A percentile compares a stretch with the other conserved stretches of the same genome.
Evolutionary conservation across 768 basidiomycete species (phyloP).

Genomic region (Pluteus cervinus): DNA sequence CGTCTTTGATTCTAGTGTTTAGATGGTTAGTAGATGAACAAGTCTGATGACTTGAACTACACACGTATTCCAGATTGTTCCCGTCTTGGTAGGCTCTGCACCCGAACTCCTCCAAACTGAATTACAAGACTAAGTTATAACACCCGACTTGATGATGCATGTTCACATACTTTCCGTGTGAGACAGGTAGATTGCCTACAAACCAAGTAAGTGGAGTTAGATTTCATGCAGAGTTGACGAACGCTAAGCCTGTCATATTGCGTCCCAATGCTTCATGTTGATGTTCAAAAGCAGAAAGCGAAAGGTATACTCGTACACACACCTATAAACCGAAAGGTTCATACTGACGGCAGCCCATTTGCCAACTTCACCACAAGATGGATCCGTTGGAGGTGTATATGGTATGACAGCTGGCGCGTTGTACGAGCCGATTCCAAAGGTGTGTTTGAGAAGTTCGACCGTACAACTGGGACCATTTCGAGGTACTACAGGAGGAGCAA

Average conservation of each 20-base stretch:
- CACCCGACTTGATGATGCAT: too few species aligned
- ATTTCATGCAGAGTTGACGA: too few species aligned
- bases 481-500: slow-evolving; percentile 24
- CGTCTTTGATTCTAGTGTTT: slow-evolving; percentile 61
- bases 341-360: slow-evolving; percentile 58
- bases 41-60: slow-evolving; percentile 5
- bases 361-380: slow-evolving; percentile 44
- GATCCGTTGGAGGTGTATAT: slow-evolving; percentile 42
- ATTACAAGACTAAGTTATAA: too few species aligned
- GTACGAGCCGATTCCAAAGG: slow-evolving; percentile 24
- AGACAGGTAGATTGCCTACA: too few species aligned
- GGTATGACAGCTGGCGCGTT: slow-evolving; percentile 19
- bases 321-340: slow-evolving; percentile 52
- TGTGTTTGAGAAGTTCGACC: slow-evolving; percentile 19
- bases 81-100: slow-evolving; percentile 51
- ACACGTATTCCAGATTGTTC: slow-evolving; percentile 59
- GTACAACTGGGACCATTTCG: slow-evolving; percentile 16
- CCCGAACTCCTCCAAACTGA: slow-evolving; percentile 67
- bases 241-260: too few species aligned
- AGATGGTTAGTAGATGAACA: too few species aligned
- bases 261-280: too few species aligned
- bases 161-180: too few species aligned
- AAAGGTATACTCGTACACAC: too few species aligned
- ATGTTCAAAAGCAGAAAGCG: too few species aligned
- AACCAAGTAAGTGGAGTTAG: too few species aligned